Evolutionary conservation across 164 flowering plant species (phyloP), one percentile per base, ranked within the genome.

Genomic region (Umbellularia californica): DNA sequence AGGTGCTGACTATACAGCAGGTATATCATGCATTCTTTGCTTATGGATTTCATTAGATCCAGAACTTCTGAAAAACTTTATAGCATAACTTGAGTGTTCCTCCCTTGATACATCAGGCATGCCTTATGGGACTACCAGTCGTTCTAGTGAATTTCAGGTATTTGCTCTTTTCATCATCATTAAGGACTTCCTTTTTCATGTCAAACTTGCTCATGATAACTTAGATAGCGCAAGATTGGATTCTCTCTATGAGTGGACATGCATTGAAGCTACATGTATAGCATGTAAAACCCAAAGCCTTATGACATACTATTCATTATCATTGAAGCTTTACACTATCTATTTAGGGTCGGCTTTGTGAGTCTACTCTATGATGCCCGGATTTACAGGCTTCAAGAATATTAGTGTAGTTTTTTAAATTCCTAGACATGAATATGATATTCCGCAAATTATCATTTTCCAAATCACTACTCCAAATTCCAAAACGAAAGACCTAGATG

Each of bases 111-210:
- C 60, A 62, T 52, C 51, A 78, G 80, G 74, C 52, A 65, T 74
- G 22, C 41, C 17, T 10, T 66, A 74, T 78, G 75, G 75, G 64
- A 3, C 70, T 50, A 25, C 67, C 23, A 74, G 74, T n/a, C 17
- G 23, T 78, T 15, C 69, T 19, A 58, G 58, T 25, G 30, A 23
- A n/a, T 15, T 70, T 60, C 77, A 70, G 80, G 80, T 78, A 74
- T 64, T 58, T 55, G n/a, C n/a, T 17, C 60, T 55, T 15, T 55
- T 15, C 60, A 55, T 14, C 6, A 19, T 55, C n/a, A 20, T 55
- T 14, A 5, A 55, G 17, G n/a, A 55, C 6, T 55, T 20, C n/a
- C 13, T 15, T 55, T 15, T 17, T 14, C 5, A 14, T 55, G 60
- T 12, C 6, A 14, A 17, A 55, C n/a, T 55, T 55, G 60, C 2